Base-by-base conservation (phyloP, 139 green algal genomes). In the Tetradesmus lagerheimii region DNA sequence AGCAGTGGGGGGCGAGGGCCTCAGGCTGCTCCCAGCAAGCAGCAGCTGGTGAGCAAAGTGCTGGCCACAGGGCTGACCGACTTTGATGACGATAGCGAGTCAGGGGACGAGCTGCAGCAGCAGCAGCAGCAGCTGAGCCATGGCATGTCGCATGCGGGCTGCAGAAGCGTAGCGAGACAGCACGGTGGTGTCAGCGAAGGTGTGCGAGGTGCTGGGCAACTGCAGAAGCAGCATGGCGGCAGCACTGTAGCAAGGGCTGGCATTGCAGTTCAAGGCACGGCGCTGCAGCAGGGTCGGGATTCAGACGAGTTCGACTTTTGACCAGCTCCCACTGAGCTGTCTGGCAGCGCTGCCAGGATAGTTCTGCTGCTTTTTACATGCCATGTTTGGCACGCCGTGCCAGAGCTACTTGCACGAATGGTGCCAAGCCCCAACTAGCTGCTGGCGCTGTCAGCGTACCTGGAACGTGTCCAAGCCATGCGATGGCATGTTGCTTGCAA, bases 281-380 rank as follows among this genome's bases (percentile, higher is more conserved):
- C 57, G 16, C 2, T n/a, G 9, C 57, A 71, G 20, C 57, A 71
- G 23, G 57, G 57, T 1, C 1, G 31, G 15, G 57, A 71, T 6
- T 71, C 20, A 8, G 76, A 82, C 34, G 76, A 82, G 76, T 82
- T 82, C 53, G 35, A 82, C 37, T 82, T 71, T 31, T 71, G 57
- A 71, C 20, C 57, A 2, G 25, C 11, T 12, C n/a, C n/a, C n/a
- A n/a, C 47, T 62, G 5, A 71, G 57, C 57, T 9, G 50, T 81
- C 37, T 82, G 37, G 34, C 77, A n/a, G 39, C 11, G n/a, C 35
- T 43, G 18, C 38, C 38, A 45, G 37, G 38, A 53, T 18, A 18
- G 8, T 50, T 50, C 6, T 11, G 20, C 62, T 74, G 62, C 25
- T 74, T 5, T n/a, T n/a, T n/a, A n/a, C n/a, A n/a, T n/a, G n/a